Conservation (phyloP, 441 rosid species). For the Brassica balearica region DNA sequence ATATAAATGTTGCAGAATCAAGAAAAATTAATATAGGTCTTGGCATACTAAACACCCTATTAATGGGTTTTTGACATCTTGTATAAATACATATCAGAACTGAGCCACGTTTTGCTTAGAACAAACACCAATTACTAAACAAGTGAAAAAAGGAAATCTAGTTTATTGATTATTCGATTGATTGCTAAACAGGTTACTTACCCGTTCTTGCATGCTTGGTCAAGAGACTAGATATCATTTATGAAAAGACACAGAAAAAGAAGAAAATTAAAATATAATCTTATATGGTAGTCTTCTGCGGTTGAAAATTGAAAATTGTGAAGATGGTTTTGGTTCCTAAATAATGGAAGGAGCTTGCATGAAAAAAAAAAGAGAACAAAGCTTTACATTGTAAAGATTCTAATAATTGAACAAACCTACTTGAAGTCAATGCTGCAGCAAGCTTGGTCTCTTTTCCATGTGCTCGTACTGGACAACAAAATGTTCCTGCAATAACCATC, state of each 20-base stretch:
- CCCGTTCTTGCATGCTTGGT: not conserved
- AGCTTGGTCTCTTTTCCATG: slow-evolving; percentile 89
- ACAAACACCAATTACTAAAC: not conserved
- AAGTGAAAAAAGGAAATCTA: not conserved
- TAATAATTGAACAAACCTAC: slow-evolving; percentile 44
- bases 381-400: slow-evolving; percentile 46
- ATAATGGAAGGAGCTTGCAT: slow-evolving; percentile 32
- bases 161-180: not conserved
- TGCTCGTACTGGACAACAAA: slow-evolving; percentile 74
- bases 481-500: slow-evolving; percentile 71
- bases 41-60: too few species aligned
- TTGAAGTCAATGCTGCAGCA: slow-evolving; percentile 71
- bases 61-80: not conserved
- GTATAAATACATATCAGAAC: not conserved
- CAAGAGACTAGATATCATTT: slow-evolving; percentile 9
- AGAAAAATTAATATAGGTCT: too few species aligned
- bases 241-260: slow-evolving; percentile 8
- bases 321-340: slow-evolving; percentile 30
- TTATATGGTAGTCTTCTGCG: slow-evolving; percentile 14
- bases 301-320: slow-evolving; percentile 38
- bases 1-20: too few species aligned
- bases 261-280: slow-evolving; percentile 15
- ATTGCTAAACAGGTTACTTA: slow-evolving; percentile 16
- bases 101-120: not conserved
- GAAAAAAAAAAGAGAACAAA: slow-evolving; percentile 21